Evolutionary conservation across 441 rosid species (phyloP).

Genomic region (Aleurites moluccanus): DNA sequence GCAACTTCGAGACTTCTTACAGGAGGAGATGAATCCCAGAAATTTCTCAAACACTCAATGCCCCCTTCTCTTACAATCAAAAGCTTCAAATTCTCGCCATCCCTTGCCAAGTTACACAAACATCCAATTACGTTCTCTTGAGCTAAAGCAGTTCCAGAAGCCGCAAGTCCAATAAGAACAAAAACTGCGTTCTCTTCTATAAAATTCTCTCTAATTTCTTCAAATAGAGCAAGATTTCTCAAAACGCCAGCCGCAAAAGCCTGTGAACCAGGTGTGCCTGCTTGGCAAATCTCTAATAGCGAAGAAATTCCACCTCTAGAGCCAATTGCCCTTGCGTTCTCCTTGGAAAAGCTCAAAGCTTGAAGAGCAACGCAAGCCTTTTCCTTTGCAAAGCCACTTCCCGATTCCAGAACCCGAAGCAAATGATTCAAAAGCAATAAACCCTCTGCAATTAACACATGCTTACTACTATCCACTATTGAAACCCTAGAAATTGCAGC

Average conservation of each 20-base stretch:
- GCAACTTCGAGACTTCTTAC: slow-evolving; percentile 63
- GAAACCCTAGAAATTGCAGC: slow-evolving; percentile 73
- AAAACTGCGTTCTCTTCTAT: slow-evolving; percentile 63
- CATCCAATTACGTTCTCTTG: slow-evolving; percentile 78
- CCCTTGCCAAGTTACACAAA: slow-evolving; percentile 60
- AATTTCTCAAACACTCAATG: slow-evolving; percentile 63
- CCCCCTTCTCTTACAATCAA: slow-evolving; percentile 64
- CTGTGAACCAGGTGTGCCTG: slow-evolving; percentile 80
- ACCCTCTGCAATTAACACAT: slow-evolving; percentile 73
- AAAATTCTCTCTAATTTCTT: slow-evolving; percentile 66
- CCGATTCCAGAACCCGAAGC: slow-evolving; percentile 74
- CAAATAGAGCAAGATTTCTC: slow-evolving; percentile 57
- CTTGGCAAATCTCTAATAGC: slow-evolving; percentile 51
- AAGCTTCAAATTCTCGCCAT: slow-evolving; percentile 59
- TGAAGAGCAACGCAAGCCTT: slow-evolving; percentile 73
- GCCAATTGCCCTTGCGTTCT: slow-evolving; percentile 79
- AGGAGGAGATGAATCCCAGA: slow-evolving; percentile 66
- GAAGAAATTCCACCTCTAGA: slow-evolving; percentile 87
- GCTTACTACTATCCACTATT: slow-evolving; percentile 74
- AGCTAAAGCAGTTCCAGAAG: slow-evolving; percentile 69
- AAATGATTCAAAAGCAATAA: slow-evolving; percentile 65
- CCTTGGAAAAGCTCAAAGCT: slow-evolving; percentile 62
- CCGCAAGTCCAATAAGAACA: slow-evolving; percentile 55
- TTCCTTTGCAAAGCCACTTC: slow-evolving; percentile 49
- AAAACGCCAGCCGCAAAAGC: slow-evolving; percentile 85